Conservation (phyloP, 2,329 filamentous ascomycete genomes). For the Pseudogymnoascus sp. region DNA sequence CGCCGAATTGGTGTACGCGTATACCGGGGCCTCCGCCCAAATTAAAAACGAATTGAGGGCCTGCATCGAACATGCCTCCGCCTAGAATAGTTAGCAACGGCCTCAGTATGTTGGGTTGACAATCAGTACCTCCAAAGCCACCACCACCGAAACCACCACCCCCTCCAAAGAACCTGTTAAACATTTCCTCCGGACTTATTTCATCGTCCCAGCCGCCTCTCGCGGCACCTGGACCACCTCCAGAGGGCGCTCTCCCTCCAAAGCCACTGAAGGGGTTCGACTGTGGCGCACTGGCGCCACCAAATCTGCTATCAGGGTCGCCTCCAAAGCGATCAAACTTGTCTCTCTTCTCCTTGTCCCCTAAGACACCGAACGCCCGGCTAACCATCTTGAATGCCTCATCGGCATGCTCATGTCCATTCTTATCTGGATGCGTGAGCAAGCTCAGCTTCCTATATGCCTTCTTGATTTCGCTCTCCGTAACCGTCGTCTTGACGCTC, state of each 20-base stretch:
- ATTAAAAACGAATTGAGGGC: slow-evolving; percentile 91
- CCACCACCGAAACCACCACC: slow-evolving; percentile 39
- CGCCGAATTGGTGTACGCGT: slow-evolving; percentile 92
- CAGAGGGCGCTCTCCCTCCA: slow-evolving; percentile 34
- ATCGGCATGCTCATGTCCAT: slow-evolving; percentile 88
- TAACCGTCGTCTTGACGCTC: slow-evolving; percentile 52
- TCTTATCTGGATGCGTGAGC: slow-evolving; percentile 97
- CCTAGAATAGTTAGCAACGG: slow-evolving; percentile 27
- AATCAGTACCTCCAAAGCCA: slow-evolving; percentile 56
- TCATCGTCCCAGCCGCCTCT: slow-evolving; percentile 75
- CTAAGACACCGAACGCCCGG: slow-evolving; percentile 84
- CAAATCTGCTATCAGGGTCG: slow-evolving; percentile 85
- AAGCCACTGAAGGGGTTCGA: slow-evolving; percentile 60
- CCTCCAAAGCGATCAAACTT: slow-evolving; percentile 85
- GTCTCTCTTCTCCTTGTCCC: slow-evolving; percentile 85
- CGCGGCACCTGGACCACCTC: slow-evolving; percentile 22
- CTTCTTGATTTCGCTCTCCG: slow-evolving; percentile 89
- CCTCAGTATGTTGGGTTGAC: slow-evolving; percentile 28
- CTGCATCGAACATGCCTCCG: slow-evolving; percentile 58
- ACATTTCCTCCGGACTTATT: slow-evolving; percentile 93
- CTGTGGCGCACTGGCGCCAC: slow-evolving; percentile 44
- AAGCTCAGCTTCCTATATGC: slow-evolving; percentile 91
- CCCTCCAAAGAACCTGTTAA: slow-evolving; percentile 91
- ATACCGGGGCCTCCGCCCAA: slow-evolving; percentile 86
- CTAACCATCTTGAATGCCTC: slow-evolving; percentile 99